phyloP scores from a whole-genome alignment of 345 rosid genomes.

The Mallotus nudiflorus region DNA sequence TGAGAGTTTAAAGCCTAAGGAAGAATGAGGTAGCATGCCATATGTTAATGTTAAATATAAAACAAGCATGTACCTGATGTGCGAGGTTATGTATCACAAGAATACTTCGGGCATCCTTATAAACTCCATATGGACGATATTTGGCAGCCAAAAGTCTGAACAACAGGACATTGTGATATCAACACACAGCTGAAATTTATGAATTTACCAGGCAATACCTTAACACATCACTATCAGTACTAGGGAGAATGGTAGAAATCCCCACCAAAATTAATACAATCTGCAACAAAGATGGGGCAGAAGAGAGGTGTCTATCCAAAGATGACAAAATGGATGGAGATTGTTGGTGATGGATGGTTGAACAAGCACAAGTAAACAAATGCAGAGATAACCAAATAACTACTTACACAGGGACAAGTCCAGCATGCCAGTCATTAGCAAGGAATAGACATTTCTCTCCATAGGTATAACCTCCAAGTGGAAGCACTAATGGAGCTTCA shows the following conservation, averaged over 20 bases:
- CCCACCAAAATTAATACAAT: background rate
- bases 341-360: background rate
- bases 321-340: background rate
- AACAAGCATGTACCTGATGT: conserved; percentile 65
- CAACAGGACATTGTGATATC: background rate
- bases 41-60: background rate
- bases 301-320: background rate
- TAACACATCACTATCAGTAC: background rate
- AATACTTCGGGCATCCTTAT: conserved; percentile 81
- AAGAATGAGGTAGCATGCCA: background rate
- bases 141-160: conserved; percentile 88
- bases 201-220: background rate
- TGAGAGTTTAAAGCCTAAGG: background rate
- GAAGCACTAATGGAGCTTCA: conserved; percentile 95
- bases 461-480: conserved; percentile 86
- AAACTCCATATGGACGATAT: conserved; percentile 81
- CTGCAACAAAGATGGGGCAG: background rate
- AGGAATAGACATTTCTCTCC: conserved; percentile 93
- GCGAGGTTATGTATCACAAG: conserved; percentile 91
- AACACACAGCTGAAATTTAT: background rate
- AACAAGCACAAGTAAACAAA: conserved; percentile 2
- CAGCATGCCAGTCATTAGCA: conserved; percentile 98
- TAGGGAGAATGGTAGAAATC: background rate
- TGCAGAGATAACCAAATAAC: conserved; percentile 2
- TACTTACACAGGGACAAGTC: conserved; percentile 90